Percentiles rank a stretch among this genome's conserved stretches.
Conservation (phyloP, 2,329 filamentous ascomycete genomes). For the Claviceps pusilla region DNA sequence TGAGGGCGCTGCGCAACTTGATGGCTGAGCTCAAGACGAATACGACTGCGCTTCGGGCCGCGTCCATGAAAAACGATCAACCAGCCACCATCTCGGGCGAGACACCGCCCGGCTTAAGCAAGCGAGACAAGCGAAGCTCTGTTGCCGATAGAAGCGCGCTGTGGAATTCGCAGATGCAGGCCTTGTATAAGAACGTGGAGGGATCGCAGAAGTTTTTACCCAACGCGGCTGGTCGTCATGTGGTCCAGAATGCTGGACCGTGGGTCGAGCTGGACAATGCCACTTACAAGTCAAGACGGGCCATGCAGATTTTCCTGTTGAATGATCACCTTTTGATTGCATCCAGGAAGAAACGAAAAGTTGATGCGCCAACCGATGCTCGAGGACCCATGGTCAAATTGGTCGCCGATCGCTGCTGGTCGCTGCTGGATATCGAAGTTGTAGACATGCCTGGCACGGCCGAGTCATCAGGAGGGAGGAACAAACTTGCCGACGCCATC, state of each 20-base stretch:
- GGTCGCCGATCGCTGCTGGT: slow-evolving; percentile 89
- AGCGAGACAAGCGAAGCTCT: slow-evolving; percentile 75
- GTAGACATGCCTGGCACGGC: slow-evolving; percentile 65
- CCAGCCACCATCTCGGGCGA: slow-evolving; percentile 34
- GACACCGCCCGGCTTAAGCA: slow-evolving; percentile 42
- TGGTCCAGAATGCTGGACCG: slow-evolving; percentile 77
- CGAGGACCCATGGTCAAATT: slow-evolving; percentile 54
- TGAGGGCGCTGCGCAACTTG: slow-evolving; percentile 75
- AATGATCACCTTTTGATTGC: slow-evolving; percentile 92
- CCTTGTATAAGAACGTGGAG: slow-evolving; percentile 92
- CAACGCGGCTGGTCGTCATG: slow-evolving; percentile 77
- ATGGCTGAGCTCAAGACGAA: slow-evolving; percentile 86
- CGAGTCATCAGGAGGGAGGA: slow-evolving; percentile 37
- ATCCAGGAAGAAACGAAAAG: slow-evolving; percentile 79
- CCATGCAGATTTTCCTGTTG: slow-evolving; percentile 80
- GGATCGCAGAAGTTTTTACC: slow-evolving; percentile 94
- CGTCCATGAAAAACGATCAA: slow-evolving; percentile 37
- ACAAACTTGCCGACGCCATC: slow-evolving; percentile 67
- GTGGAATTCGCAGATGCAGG: slow-evolving; percentile 55
- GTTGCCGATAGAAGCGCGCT: slow-evolving; percentile 55
- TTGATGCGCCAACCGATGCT: slow-evolving; percentile 44
- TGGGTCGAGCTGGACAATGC: slow-evolving; percentile 97
- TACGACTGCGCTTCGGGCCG: slow-evolving; percentile 47
- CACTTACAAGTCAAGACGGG: slow-evolving; percentile 82
- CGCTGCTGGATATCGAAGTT: slow-evolving; percentile 80